phyloP scores from a whole-genome alignment of 805 yeast species.

The Lachancea fermentati region DNA sequence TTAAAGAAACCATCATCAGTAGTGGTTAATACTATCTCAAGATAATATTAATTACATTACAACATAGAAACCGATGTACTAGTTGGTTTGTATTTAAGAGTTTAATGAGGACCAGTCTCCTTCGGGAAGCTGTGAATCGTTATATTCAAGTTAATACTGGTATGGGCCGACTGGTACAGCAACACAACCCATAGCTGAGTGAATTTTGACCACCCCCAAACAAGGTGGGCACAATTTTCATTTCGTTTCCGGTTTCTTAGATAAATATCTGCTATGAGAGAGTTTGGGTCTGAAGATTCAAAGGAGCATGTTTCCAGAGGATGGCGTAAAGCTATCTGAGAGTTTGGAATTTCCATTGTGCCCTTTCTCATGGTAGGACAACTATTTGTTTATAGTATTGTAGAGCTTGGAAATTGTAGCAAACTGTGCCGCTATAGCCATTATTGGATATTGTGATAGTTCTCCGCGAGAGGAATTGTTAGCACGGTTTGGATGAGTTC shows the following conservation, averaged over 20 bases:
- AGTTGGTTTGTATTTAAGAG: conserved; percentile 24
- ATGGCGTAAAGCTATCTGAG: conserved; percentile 27
- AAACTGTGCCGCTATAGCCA: background rate
- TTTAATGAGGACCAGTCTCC: conserved; percentile 1
- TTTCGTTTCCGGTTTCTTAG: conserved; percentile 41
- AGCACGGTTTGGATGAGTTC: no score
- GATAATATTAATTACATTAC: conserved; percentile 35
- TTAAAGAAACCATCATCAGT: conserved; percentile 34
- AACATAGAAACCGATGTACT: conserved; percentile 34
- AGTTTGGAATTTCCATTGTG: conserved; percentile 31
- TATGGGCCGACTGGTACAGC: conserved; percentile 24
- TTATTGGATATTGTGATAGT: no score
- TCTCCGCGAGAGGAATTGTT: no score
- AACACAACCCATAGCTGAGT: conserved; percentile 37
- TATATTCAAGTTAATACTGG: conserved; percentile 34
- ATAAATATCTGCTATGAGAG: conserved; percentile 29
- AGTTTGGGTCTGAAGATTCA: conserved; percentile 14
- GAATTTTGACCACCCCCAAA: conserved; percentile 34
- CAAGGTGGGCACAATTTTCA: conserved; percentile 34
- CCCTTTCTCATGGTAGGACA: conserved; percentile 33
- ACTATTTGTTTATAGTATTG: conserved; percentile 6
- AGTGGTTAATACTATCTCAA: conserved; percentile 40
- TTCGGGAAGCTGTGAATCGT: background rate
- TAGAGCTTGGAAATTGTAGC: background rate
- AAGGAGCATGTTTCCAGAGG: conserved; percentile 30